Conservation (phyloP, 2,329 filamentous ascomycete genomes). For the Arthroderma uncinatum region DNA sequence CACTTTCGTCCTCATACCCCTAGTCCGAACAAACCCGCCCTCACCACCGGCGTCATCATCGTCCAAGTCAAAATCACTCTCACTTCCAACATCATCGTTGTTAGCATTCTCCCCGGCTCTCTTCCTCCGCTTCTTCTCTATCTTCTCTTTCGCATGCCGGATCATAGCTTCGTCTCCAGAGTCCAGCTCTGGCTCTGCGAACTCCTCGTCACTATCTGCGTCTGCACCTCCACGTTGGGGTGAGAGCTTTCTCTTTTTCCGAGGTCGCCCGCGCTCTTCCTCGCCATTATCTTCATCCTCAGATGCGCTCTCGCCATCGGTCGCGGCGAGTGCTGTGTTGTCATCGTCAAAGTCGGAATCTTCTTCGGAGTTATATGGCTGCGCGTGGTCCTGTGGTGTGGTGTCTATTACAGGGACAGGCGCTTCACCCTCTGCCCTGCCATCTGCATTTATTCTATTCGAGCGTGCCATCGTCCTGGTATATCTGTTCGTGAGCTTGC, state of each 20-base stretch:
- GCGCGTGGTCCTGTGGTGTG: not conserved
- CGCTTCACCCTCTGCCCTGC: not conserved
- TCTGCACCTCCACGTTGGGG: conserved; percentile 21
- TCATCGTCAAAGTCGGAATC: conserved; percentile 37
- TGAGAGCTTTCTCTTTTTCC: conserved; percentile 30
- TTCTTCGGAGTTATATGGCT: conserved; percentile 31
- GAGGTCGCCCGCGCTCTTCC: conserved; percentile 17
- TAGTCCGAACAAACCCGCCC: conserved; percentile 43
- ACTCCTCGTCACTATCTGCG: conserved; percentile 9
- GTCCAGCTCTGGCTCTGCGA: conserved; percentile 35
- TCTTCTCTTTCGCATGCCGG: conserved; percentile 35
- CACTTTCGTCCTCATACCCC: conserved; percentile 42
- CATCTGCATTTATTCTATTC: not conserved
- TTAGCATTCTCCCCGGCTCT: conserved; percentile 23
- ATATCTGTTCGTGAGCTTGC: not conserved
- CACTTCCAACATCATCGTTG: conserved; percentile 28
- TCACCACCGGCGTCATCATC: conserved; percentile 37
- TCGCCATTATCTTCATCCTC: conserved; percentile 23
- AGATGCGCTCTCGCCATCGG: conserved; percentile 21
- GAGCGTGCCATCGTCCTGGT: not conserved
- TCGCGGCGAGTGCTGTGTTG: conserved; percentile 22
- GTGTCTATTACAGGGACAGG: not conserved
- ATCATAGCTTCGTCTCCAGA: conserved; percentile 50
- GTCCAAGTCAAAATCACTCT: conserved; percentile 18
- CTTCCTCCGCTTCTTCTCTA: conserved; percentile 30